These are phyloP conservation scores for Avena sativa DNA, from an alignment of 176 grass and related monocot genomes.

Conservation along the genomic window DNA sequence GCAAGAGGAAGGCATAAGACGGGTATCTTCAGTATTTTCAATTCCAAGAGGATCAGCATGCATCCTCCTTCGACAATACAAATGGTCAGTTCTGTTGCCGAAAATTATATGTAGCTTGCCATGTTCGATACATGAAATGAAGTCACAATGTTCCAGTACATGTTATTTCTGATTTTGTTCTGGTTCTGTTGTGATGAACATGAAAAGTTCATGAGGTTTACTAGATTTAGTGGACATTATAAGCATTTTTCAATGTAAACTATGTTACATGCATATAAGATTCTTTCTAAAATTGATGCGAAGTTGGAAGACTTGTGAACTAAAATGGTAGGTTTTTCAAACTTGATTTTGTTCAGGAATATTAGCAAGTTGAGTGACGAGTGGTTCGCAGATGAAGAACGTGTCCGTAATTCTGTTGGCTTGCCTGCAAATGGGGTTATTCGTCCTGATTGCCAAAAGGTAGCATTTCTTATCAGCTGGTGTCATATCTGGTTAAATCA, in stretches of 20 bases:
- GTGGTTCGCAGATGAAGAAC: slow-evolving; percentile 90
- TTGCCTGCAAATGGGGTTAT: slow-evolving; percentile 25
- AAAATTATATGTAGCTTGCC: neutral
- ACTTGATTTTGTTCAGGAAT: slow-evolving; percentile 31
- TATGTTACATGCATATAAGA: slow-evolving; percentile 9
- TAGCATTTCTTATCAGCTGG: slow-evolving; percentile 18
- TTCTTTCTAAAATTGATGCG: neutral
- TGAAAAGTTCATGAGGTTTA: neutral
- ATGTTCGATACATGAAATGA: slow-evolving; percentile 3
- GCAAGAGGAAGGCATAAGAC: slow-evolving; percentile 68
- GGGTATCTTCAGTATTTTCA: slow-evolving; percentile 62
- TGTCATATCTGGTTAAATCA: slow-evolving; percentile 19
- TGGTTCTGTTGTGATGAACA: neutral
- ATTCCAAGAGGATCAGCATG: slow-evolving; percentile 68
- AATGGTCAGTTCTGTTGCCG: slow-evolving; percentile 62
- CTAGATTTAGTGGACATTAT: slow-evolving; percentile 15
- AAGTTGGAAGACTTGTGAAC: neutral
- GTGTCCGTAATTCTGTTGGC: slow-evolving; percentile 51
- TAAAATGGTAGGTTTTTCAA: neutral
- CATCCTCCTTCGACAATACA: slow-evolving; percentile 76
- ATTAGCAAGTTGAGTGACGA: slow-evolving; percentile 60
- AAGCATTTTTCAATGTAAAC: slow-evolving; percentile 4
- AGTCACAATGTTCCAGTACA: slow-evolving; percentile 10
- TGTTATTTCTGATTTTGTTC: slow-evolving; percentile 3
- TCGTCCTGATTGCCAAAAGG: slow-evolving; percentile 8